Percentiles rank a stretch among this genome's conserved stretches.
Evolutionary conservation across 1,284 basidiomycete species (phyloP).

Genomic region (Malassezia japonica): DNA sequence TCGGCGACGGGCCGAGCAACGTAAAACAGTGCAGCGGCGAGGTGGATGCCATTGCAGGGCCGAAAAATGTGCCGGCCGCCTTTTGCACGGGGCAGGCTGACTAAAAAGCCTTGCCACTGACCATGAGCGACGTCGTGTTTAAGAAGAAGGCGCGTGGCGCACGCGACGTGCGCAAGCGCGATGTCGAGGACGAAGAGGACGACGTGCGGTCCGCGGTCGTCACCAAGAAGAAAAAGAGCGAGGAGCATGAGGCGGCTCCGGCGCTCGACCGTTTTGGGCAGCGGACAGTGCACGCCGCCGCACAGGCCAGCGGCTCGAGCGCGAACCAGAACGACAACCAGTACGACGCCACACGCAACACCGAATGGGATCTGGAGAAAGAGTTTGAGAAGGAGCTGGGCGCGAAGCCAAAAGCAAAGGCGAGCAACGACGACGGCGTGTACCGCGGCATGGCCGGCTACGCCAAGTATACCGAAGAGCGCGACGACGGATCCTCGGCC

Average conservation of each 20-base stretch:
- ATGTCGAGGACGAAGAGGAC: not conserved
- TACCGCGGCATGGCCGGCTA: constrained; percentile 80
- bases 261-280: constrained; percentile 55
- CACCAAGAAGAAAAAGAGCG: constrained; percentile 4
- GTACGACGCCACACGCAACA: constrained; percentile 49
- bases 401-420: not conserved
- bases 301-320: constrained; percentile 17
- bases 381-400: constrained; percentile 20
- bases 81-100: no score
- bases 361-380: constrained; percentile 51
- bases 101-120: constrained; percentile 2
- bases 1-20: constrained; percentile 47
- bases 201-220: not conserved
- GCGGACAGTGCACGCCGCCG: constrained; percentile 51
- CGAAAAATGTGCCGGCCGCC: not conserved
- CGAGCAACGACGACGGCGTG: constrained; percentile 63
- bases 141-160: constrained; percentile 9
- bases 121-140: constrained; percentile 15
- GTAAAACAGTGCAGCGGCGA: constrained; percentile 19
- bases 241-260: not conserved
- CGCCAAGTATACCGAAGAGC: constrained; percentile 62
- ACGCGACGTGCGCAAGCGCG: constrained; percentile 15
- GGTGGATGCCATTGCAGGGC: not conserved
- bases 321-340: constrained; percentile 26
- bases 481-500: constrained; percentile 63